Conservation (phyloP, 1,284 basidiomycete genomes). For the Melampsora americana region DNA sequence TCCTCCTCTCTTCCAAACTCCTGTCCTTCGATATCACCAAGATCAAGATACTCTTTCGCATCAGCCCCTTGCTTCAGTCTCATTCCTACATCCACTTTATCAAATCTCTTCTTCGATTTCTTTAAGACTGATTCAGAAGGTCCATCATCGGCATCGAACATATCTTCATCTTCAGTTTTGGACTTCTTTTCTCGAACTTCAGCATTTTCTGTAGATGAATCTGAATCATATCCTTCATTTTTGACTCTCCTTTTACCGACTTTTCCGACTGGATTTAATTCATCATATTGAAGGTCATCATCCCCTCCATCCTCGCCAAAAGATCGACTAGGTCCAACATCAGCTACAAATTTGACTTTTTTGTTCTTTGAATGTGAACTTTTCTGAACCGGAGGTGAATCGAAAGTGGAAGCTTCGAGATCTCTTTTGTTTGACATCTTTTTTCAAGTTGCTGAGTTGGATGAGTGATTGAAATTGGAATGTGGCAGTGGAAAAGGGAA, state of each 20-base stretch:
- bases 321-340: neutral
- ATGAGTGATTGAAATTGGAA: too few relatives aligned
- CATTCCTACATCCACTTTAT: slow-evolving; percentile 45
- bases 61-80: slow-evolving; percentile 45
- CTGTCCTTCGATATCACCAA: slow-evolving; percentile 94
- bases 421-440: slow-evolving; percentile 18
- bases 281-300: slow-evolving; percentile 26
- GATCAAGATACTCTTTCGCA: slow-evolving; percentile 64
- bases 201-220: slow-evolving; percentile 87
- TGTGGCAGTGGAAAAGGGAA: too few relatives aligned
- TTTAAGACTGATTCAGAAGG: slow-evolving; percentile 42
- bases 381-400: neutral
- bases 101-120: slow-evolving; percentile 41
- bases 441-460: neutral
- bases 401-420: slow-evolving; percentile 11
- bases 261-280: slow-evolving; percentile 31
- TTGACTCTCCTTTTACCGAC: slow-evolving; percentile 51
- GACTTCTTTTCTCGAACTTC: slow-evolving; percentile 69
- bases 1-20: slow-evolving; percentile 64
- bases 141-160: slow-evolving; percentile 67
- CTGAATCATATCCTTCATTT: slow-evolving; percentile 85
- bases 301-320: slow-evolving; percentile 9
- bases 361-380: neutral
- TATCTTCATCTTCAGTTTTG: slow-evolving; percentile 67
- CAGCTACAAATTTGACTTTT: slow-evolving; percentile 33